Base-by-base conservation (phyloP, 75 land plant genomes). In the Pinus tabuliformis region DNA sequence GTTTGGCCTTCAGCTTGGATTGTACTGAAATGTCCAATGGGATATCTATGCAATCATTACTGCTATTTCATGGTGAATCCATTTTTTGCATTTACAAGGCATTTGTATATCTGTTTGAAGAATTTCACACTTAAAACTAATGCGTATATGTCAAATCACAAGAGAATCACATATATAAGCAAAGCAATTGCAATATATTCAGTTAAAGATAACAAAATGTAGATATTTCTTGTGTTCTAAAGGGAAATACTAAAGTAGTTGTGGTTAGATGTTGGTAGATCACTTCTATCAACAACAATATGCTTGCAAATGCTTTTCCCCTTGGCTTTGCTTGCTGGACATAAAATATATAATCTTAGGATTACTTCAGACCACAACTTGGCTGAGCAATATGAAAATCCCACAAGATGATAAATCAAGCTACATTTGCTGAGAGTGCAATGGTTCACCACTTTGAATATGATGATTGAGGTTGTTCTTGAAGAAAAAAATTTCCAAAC, bases 1-100 rank as follows among this genome's bases (percentile, higher is more conserved):
- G 3, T 68, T 68, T 68, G 24, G 71, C 71, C 52, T 66, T 39
- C 20, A 66, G 42, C 45, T 39, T 20, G 33, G 39, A 66, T 66
- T 66, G 71, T 36, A 66, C 5, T 66, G 37, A 63, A 63, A 66
- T 66, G 45, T 66, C 18, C 49, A 39, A 39, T 66, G 71, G 52
- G 71, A 39, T 66, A 42, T 39, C 45, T 66, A 39, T 66, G 71
- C 71, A 66, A 42, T 66, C 13, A 66, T 7, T 30, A 66, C 52
- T 66, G 20, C 30, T 15, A 39, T 39, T 66, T 66, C 28, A 26
- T 62, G 30, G n/a, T n/a, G 11, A 39, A 66, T 30, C 39, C 52
- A 49, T 65, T 18, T 65, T n/a, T n/a, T n/a, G n/a, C n/a, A n/a
- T n/a, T n/a, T n/a, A n/a, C n/a, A n/a, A n/a, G n/a, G n/a, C n/a